Evolutionary conservation across 805 yeast species (phyloP), one percentile per base, ranked within the genome.

Genomic region (Torulaspora maleeae): DNA sequence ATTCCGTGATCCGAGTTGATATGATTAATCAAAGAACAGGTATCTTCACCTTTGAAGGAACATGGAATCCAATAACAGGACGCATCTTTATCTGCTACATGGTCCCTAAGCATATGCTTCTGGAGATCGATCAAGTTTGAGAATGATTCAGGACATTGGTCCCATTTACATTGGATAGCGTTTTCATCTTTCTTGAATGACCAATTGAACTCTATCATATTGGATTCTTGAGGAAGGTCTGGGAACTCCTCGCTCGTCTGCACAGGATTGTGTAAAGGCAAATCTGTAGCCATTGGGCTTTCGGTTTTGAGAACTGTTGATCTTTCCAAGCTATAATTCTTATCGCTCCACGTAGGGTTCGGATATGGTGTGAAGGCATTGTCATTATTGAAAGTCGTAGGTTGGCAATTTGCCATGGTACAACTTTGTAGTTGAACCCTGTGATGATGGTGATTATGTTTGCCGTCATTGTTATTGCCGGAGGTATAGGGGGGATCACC

Each of bases 1-100:
- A 68, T 58, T 17, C 74, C 75, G 49, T 78, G 83, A 6, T 56
- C 56, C 1, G 67, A 62, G 40, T 78, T 77, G 39, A 82, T 67
- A 65, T 88, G 96, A 34, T 73, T 68, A 9, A 85, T 64, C 25
- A 89, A 66, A 5, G 74, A 60, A 25, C 78, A 69, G 38, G 82
- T 58, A 53, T 79, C 80, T 13, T 66, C 60, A 24, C 83, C 73
- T 16, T 70, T 68, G 58, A 73, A 86, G 35, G 75, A 67, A 72
- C 96, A 89, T 43, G 80, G 74, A 45, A 71, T 66, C 96, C 95
- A 88, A 57, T 81, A 87, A 68, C 96, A 89, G 12, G 51, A 38
- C 10, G 47, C 15, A 33, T 38, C 46, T 13, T 61, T 62, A 2
- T 63, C 56, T 12, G 67, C 54, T 6, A 77, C 56, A 58, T 78